Evolutionary conservation across 768 basidiomycete species (phyloP), one percentile per base, ranked within the genome.

Genomic region (Termitomyces titanicus): DNA sequence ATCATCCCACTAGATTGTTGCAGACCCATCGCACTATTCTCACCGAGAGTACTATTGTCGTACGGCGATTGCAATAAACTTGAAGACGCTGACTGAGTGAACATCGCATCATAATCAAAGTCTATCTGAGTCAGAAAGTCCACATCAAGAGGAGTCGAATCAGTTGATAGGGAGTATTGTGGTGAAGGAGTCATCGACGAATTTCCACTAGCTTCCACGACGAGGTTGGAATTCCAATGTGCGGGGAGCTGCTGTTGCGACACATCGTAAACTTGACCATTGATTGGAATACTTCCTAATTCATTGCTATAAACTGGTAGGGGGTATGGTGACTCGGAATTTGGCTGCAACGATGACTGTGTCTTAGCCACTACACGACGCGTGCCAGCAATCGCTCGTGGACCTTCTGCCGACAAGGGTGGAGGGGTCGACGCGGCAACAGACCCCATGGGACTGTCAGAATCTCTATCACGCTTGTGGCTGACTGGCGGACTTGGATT

Each of bases 291-390:
- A 5, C 79, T 68, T 0, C 80, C 84, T 3, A 86, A 69, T 39
- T 86, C 85, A 44, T 81, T 74, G 64, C 79, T 84, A 63, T 85
- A 82, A n/a, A 84, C 68, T 0, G 85, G 85, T 4, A 86, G 68
- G 2, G 72, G 53, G 33, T 66, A 69, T 10, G 59, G 44, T 35
- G 52, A 27, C 18, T 51, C 42, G 8, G 38, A 20, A n/a, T 53
- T 37, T 4, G 45, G 52, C 13, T 38, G 48, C 15, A 33, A 59
- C 2, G 24, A 39, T 8, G 33, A 43, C 7, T 52, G 37, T 17
- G 51, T 39, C 34, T 60, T 48, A 33, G 18, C 25, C n/a, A 50
- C 64, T 3, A 68, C 71, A 24, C 76, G 67, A 13, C 69, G 65
- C 3, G 71, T 69, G 31, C 77, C 74, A 9, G 75, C 76, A 17